Conservation (phyloP, 2,329 filamentous ascomycete species). For the Diaporthe velutina region DNA sequence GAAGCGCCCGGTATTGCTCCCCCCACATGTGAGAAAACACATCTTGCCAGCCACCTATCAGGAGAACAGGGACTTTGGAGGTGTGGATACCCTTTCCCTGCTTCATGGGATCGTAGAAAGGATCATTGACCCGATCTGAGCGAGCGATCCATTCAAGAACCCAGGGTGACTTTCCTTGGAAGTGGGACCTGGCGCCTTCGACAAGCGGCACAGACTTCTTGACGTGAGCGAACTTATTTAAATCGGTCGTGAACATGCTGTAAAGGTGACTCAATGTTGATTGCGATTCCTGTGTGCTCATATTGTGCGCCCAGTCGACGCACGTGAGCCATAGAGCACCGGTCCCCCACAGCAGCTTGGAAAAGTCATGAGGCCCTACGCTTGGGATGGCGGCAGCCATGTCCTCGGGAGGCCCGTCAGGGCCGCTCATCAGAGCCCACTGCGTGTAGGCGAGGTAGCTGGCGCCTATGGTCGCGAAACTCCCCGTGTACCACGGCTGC, state of each 20-base stretch:
- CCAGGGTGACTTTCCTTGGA: conserved; percentile 28
- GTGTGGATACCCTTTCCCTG: conserved; percentile 11
- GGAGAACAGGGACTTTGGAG: conserved; percentile 21
- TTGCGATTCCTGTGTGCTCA: not conserved
- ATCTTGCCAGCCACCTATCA: conserved; percentile 38
- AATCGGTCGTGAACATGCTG: not conserved
- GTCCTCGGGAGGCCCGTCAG: conserved; percentile 39
- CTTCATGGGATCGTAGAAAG: conserved; percentile 33
- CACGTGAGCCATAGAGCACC: conserved; percentile 36
- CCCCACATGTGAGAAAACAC: not conserved
- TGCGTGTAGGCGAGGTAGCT: conserved; percentile 42
- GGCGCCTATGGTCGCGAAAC: conserved; percentile 41
- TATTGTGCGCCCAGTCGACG: conserved; percentile 29
- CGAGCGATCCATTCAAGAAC: conserved; percentile 29
- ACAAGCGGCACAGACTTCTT: conserved; percentile 34
- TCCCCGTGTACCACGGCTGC: conserved; percentile 43
- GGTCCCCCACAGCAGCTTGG: conserved; percentile 38
- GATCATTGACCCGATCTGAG: not conserved
- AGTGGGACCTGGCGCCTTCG: conserved; percentile 13
- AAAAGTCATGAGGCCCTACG: conserved; percentile 38
- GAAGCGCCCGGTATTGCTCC: conserved; percentile 28
- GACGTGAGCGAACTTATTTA: not conserved
- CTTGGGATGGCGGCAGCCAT: conserved; percentile 35
- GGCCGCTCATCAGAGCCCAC: conserved; percentile 40
- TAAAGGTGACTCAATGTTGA: not conserved